phyloP scores from a whole-genome alignment of 257 asterid genomes.

The Solanum ahanhuiri region DNA sequence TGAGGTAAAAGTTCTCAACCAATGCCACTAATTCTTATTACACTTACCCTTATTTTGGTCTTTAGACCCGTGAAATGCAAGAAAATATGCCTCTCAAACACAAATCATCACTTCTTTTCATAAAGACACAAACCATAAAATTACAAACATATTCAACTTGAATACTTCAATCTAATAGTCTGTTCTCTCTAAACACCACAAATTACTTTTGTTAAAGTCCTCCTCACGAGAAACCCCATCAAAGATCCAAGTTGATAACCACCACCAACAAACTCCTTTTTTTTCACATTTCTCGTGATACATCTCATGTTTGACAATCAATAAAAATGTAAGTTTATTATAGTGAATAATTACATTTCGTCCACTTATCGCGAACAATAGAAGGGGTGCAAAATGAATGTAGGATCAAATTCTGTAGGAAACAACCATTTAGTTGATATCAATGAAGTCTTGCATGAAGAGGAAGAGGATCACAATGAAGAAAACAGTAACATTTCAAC shows the following conservation, averaged over 20 bases:
- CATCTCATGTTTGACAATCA: background rate
- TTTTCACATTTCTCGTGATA: constrained; percentile 25
- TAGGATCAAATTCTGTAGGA: constrained; percentile 23
- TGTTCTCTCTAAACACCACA: constrained; percentile 10
- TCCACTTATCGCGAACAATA: background rate
- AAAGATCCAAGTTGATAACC: background rate
- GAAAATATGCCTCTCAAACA: background rate
- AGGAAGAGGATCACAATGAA: constrained; percentile 18
- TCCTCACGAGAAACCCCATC: constrained; percentile 33
- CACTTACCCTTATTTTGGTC: background rate
- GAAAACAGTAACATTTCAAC: background rate
- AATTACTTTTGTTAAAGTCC: background rate
- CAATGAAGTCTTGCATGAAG: constrained; percentile 47
- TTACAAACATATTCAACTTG: background rate
- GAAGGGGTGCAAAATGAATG: constrained; percentile 25
- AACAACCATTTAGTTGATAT: constrained; percentile 53
- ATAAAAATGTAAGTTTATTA: background rate
- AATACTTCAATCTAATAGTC: background rate
- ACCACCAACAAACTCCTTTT: background rate
- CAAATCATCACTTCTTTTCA: background rate
- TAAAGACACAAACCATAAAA: background rate
- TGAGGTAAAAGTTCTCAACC: background rate
- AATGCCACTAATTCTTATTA: background rate
- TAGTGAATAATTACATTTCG: background rate
- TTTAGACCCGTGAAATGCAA: background rate